These are phyloP conservation scores for Mycena vulgaris DNA, from an alignment of 768 basidiomycete species.

Conservation along the genomic window DNA sequence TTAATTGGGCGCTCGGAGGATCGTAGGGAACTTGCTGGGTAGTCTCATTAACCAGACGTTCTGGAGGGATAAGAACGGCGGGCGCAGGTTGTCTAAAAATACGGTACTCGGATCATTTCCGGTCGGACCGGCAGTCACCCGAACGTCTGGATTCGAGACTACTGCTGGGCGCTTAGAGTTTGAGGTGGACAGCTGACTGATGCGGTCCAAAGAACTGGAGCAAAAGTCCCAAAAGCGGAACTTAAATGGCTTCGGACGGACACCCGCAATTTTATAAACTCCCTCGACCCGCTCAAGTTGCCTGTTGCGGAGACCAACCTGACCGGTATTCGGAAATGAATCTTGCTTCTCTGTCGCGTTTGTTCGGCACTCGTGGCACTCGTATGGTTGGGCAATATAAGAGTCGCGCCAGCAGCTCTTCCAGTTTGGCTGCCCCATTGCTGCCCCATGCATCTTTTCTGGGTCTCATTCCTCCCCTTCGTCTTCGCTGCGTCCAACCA, in stretches of 20 bases:
- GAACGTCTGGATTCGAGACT: no score
- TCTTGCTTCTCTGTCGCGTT: conserved; percentile 25
- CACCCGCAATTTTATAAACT: not conserved
- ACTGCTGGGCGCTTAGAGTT: no score
- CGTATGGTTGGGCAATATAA: conserved; percentile 25
- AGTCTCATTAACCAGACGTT: not conserved
- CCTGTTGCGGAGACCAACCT: conserved; percentile 14
- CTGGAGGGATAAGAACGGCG: no score
- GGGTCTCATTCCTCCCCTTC: conserved; percentile 19
- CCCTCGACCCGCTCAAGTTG: conserved; percentile 13
- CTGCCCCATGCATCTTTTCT: conserved; percentile 17
- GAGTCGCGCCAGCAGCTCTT: conserved; percentile 16
- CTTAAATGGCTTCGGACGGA: no score
- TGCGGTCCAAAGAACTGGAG: no score
- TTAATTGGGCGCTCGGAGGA: no score
- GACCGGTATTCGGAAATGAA: conserved; percentile 13
- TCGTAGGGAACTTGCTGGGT: no score
- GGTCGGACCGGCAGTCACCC: no score
- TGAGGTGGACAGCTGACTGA: no score
- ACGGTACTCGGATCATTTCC: no score
- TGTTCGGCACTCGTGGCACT: conserved; percentile 22
- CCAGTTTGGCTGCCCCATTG: conserved; percentile 3
- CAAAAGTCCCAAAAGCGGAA: no score
- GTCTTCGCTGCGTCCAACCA: conserved; percentile 24
- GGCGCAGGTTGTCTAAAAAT: no score